phyloP scores from a whole-genome alignment of 805 yeast genomes.

The Starmera caribaea region DNA sequence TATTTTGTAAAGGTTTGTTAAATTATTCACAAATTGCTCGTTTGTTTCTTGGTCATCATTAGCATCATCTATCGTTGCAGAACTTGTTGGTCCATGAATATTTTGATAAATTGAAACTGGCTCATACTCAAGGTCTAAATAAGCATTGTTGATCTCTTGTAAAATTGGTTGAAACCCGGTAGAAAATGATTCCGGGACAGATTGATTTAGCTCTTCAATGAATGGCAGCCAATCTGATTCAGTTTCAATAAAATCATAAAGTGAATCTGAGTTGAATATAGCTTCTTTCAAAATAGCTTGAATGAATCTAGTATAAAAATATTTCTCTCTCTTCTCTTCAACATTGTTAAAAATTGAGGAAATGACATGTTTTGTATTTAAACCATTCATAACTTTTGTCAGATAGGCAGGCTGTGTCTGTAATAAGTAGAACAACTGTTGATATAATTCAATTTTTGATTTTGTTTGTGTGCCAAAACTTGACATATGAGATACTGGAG shows the following conservation, averaged over 20 bases:
- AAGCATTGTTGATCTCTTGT: constrained; percentile 17
- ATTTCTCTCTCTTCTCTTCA: constrained; percentile 16
- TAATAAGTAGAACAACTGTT: constrained; percentile 66
- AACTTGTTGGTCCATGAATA: constrained; percentile 28
- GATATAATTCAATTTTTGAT: constrained; percentile 57
- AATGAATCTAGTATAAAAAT: constrained; percentile 12
- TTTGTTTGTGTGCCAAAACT: constrained; percentile 20
- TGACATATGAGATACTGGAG: constrained; percentile 2
- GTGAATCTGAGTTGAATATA: no score
- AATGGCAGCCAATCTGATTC: no score
- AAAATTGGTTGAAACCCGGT: no score
- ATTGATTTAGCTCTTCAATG: no score
- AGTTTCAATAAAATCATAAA: no score
- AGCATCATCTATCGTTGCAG: constrained; percentile 52
- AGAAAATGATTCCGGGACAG: no score
- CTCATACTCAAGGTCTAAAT: constrained; percentile 66
- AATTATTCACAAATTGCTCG: constrained; percentile 55
- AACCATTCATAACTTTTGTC: constrained; percentile 36
- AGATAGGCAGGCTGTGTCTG: constrained; percentile 80
- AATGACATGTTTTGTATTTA: constrained; percentile 9
- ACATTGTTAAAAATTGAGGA: constrained; percentile 16
- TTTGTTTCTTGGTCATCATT: constrained; percentile 75
- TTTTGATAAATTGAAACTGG: constrained; percentile 49
- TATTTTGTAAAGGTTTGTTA: constrained; percentile 65
- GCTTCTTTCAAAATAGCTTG: constrained; percentile 22